Percentiles rank a stretch among this genome's conserved stretches.
Conservation (phyloP, 495 filamentous ascomycete species). For the Xanthoparmelia taractica region DNA sequence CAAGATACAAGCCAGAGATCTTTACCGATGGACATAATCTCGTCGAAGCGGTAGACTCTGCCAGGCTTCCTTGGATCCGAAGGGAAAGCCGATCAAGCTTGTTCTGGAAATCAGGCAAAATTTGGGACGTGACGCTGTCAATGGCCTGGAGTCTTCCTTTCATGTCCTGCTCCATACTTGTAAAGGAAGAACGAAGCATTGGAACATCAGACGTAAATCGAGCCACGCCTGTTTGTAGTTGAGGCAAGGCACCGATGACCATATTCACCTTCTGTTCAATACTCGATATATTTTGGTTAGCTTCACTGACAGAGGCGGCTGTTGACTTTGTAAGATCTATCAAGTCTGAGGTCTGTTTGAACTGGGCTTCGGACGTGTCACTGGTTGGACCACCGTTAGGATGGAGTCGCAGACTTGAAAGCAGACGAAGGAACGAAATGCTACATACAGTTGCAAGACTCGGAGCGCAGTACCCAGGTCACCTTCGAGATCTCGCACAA, state of each 20-base stretch:
- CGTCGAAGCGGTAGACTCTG: not conserved
- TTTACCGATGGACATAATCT: not conserved
- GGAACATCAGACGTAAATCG: not conserved
- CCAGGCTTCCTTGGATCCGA: not conserved
- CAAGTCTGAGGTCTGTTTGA: not conserved
- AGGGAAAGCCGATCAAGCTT: not conserved
- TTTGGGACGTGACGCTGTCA: not conserved
- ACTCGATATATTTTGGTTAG: not conserved
- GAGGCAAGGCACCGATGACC: not conserved
- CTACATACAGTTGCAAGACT: not conserved
- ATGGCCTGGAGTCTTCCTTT: not conserved
- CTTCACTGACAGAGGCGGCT: not conserved
- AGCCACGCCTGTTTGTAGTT: not conserved
- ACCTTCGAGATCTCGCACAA: not conserved
- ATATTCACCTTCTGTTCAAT: not conserved
- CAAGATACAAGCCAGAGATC: not conserved
- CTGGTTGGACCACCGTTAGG: not conserved
- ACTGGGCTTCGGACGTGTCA: not conserved
- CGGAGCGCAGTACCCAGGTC: not conserved
- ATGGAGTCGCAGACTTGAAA: not conserved
- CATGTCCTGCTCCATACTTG: not conserved
- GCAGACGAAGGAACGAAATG: not conserved
- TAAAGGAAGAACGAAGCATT: not conserved
- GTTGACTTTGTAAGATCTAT: not conserved
- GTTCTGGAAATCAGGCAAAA: not conserved